These are phyloP conservation scores for Fusarium piperis DNA, from an alignment of 2,329 filamentous ascomycete species.

Conservation along the genomic window DNA sequence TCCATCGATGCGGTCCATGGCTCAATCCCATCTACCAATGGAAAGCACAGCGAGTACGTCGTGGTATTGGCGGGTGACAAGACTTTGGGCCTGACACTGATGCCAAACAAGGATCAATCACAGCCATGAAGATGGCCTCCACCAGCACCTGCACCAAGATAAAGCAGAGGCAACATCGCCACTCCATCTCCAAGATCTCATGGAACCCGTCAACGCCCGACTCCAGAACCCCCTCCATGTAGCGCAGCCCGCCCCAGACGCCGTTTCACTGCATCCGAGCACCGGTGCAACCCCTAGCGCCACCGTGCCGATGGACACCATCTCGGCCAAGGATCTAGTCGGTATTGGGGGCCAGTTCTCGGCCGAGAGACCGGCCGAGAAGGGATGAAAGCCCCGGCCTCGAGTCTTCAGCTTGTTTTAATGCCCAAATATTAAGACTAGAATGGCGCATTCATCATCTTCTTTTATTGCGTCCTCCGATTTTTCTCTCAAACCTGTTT, in stretches of 20 bases:
- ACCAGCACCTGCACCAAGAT: background rate
- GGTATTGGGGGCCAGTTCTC: background rate
- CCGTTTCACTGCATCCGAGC: background rate
- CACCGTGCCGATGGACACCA: background rate
- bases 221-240: background rate
- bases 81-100: background rate
- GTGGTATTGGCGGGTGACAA: background rate
- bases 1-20: background rate
- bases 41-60: background rate
- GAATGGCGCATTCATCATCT: background rate
- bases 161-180: background rate
- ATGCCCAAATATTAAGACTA: background rate
- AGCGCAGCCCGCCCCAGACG: background rate
- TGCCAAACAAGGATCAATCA: background rate
- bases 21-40: background rate
- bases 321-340: background rate
- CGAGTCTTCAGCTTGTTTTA: background rate
- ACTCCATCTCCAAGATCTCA: background rate
- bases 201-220: background rate
- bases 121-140: background rate
- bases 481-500: background rate
- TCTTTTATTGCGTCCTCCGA: background rate
- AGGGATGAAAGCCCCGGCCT: background rate
- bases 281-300: background rate
- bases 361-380: background rate